These are phyloP conservation scores for Tilletia horrida DNA, from an alignment of 1,284 basidiomycete genomes.

Conservation along the genomic window DNA sequence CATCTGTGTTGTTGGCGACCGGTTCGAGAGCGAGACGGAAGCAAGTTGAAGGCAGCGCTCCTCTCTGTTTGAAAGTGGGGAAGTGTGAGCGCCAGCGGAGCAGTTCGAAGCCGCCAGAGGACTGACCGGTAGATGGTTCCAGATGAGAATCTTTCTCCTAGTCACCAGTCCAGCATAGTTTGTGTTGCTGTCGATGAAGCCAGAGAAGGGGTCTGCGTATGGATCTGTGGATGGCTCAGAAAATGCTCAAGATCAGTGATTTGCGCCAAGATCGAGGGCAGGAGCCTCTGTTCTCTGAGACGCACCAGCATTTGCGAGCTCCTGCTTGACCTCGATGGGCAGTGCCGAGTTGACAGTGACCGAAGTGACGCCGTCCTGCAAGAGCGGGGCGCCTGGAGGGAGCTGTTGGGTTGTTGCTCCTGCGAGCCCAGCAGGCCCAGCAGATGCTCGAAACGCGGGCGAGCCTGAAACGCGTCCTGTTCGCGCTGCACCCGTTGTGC, in stretches of 20 bases:
- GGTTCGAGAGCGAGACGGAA: conserved; percentile 36
- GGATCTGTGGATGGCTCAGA: conserved; percentile 24
- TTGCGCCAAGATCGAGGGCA: no score
- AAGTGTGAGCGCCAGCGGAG: neutral
- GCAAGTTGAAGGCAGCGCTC: conserved; percentile 35
- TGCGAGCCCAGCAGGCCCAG: neutral
- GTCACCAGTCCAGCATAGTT: conserved; percentile 43
- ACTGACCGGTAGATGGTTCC: conserved; percentile 43
- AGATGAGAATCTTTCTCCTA: conserved; percentile 39
- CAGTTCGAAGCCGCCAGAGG: neutral
- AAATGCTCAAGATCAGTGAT: neutral
- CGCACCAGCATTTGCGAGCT: conserved; percentile 25
- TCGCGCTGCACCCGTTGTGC: neutral
- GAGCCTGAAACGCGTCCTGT: conserved; percentile 4
- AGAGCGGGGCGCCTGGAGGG: conserved; percentile 28
- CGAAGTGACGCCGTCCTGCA: conserved; percentile 35
- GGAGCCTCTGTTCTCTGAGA: no score
- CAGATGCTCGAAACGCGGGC: neutral
- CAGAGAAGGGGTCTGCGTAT: conserved; percentile 37
- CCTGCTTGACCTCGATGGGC: conserved; percentile 34
- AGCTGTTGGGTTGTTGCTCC: neutral
- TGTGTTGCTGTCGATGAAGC: conserved; percentile 36
- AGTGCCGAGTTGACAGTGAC: conserved; percentile 35
- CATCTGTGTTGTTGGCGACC: conserved; percentile 19
- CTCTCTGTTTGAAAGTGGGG: conserved; percentile 20